phyloP scores from a whole-genome alignment of 306 rosid genomes.

The Cucumis sativus region Cucumber_9930_V3 NC_026659.2:30915501-30916000 shows the following conservation, averaged over 20 bases:
- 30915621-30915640: background rate
- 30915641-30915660: constrained; percentile 10
- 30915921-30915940: constrained; percentile 53
- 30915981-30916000: background rate
- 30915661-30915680: constrained; percentile 2
- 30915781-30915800: constrained; percentile 36
- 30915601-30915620: background rate
- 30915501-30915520: constrained; percentile 11
- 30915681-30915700: constrained; percentile 10
- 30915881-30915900: constrained; percentile 15
- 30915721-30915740: constrained; percentile 7
- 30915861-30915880: constrained; percentile 22
- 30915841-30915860: constrained; percentile 45
- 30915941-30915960: constrained; percentile 6
- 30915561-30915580: background rate
- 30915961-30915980: background rate
- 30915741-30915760: constrained; percentile 11
- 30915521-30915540: constrained; percentile 7
- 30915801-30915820: constrained; percentile 42
- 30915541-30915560: constrained; percentile 11
- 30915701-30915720: constrained; percentile 4
- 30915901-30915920: constrained; percentile 23
- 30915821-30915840: constrained; percentile 78
- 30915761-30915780: constrained; percentile 38
- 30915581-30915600: background rate